Percentiles rank a stretch among this genome's conserved stretches.
Conservation (phyloP, 306 rosid genomes). For the cucumber (Cucumis sativus) region DNA sequence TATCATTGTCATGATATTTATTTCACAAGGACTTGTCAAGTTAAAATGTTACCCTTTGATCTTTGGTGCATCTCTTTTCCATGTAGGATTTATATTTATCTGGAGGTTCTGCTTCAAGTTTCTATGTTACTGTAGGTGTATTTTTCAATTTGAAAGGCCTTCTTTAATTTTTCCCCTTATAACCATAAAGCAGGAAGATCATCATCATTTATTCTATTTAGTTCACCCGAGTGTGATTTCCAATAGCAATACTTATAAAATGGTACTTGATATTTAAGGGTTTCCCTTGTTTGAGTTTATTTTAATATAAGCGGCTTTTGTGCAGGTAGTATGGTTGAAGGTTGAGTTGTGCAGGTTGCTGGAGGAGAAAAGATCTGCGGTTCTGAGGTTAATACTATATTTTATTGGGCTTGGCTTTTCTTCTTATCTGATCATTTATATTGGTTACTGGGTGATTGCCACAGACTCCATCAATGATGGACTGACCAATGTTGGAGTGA, state of each 20-base stretch:
- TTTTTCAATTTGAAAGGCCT: background rate
- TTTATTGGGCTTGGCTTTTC: background rate
- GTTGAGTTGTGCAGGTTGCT: conserved; percentile 80
- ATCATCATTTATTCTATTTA: background rate
- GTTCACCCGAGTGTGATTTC: background rate
- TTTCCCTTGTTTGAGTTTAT: background rate
- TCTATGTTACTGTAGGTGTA: background rate
- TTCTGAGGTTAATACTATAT: conserved; percentile 39
- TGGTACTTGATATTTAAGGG: background rate
- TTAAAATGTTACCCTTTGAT: background rate
- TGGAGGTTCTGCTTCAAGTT: background rate
- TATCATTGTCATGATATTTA: background rate
- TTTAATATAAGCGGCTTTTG: conserved; percentile 14
- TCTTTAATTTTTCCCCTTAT: background rate
- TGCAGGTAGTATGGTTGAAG: conserved; percentile 90
- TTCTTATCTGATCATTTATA: background rate
- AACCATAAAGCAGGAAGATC: background rate
- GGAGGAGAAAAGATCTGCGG: conserved; percentile 87
- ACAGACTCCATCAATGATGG: background rate
- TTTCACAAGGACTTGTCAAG: background rate
- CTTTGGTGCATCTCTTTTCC: background rate
- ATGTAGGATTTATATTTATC: background rate
- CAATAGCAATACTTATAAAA: background rate
- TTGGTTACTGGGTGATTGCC: background rate
- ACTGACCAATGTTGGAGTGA: background rate